These are phyloP conservation scores for Scheffersomyces lignosus DNA, from an alignment of 805 yeast species.

Conservation along the genomic window DNA sequence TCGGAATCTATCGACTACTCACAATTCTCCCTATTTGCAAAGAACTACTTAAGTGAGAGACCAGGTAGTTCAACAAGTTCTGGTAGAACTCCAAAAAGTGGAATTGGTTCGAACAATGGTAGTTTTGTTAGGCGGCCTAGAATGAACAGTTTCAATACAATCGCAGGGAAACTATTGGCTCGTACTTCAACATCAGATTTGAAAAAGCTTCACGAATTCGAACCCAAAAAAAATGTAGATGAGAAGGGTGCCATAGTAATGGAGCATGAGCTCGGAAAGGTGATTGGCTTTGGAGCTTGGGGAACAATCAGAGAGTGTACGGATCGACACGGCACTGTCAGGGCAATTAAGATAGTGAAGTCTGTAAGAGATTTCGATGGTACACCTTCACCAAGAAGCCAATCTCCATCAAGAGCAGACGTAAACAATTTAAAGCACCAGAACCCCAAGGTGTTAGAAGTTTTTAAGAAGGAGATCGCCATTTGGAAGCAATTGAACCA, in stretches of 20 bases:
- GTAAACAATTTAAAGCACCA: slow-evolving; percentile 19
- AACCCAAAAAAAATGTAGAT: slow-evolving; percentile 44
- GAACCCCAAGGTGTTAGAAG: slow-evolving; percentile 50
- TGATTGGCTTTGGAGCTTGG: slow-evolving; percentile 89
- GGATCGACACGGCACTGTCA: slow-evolving; percentile 28
- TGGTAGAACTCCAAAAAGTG: slow-evolving; percentile 18
- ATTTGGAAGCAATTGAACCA: slow-evolving; percentile 76
- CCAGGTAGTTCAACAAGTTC: slow-evolving; percentile 17
- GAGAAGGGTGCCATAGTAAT: slow-evolving; percentile 69
- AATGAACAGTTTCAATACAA: slow-evolving; percentile 33
- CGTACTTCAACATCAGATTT: slow-evolving; percentile 37
- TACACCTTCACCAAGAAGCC: slow-evolving; percentile 6
- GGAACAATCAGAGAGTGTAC: slow-evolving; percentile 77
- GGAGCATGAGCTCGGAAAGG: slow-evolving; percentile 64
- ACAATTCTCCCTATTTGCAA: slow-evolving; percentile 42
- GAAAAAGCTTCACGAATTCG: slow-evolving; percentile 20
- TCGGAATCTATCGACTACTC: slow-evolving; percentile 43
- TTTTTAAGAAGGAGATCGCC: slow-evolving; percentile 67
- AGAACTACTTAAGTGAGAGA: slow-evolving; percentile 29
- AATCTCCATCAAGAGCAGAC: slow-evolving; percentile 7
- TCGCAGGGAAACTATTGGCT: slow-evolving; percentile 42
- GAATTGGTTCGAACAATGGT: slow-evolving; percentile 17
- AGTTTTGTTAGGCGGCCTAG: slow-evolving; percentile 32
- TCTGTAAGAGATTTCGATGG: slow-evolving; percentile 21
- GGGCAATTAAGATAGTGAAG: slow-evolving; percentile 65